phyloP scores from a whole-genome alignment of 129 eudicot species.

The Escallonia rubra region DNA sequence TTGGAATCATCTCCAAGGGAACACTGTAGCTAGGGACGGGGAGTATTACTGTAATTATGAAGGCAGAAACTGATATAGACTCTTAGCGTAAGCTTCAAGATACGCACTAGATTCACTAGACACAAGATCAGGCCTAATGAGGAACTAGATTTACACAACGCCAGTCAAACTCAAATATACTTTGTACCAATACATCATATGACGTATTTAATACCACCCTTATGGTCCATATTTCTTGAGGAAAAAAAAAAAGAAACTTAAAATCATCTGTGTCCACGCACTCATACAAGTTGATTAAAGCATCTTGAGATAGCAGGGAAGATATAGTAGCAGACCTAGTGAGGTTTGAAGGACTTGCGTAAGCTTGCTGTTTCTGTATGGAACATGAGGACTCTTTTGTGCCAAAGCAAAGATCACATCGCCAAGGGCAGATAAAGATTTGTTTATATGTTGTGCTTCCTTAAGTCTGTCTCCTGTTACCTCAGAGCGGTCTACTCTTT shows the following conservation, averaged over 20 bases:
- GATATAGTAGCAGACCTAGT: constrained; percentile 42
- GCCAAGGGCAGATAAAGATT: constrained; percentile 94
- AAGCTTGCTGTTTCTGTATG: constrained; percentile 97
- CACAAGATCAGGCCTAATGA: too few species aligned
- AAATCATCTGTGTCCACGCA: neutral
- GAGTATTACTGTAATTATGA: too few species aligned
- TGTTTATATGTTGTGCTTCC: constrained; percentile 97
- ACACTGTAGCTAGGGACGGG: too few species aligned
- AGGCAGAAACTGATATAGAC: too few species aligned
- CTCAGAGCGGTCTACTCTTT: constrained; percentile 88
- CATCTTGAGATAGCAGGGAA: neutral
- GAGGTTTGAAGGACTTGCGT: constrained; percentile 97
- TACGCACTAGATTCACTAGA: too few species aligned
- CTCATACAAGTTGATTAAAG: neutral
- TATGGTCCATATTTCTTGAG: too few species aligned
- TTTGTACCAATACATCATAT: too few species aligned
- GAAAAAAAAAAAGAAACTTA: neutral
- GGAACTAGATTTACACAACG: too few species aligned
- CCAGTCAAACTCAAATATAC: too few species aligned
- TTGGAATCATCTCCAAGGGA: neutral
- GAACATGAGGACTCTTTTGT: constrained; percentile 75
- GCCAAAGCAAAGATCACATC: constrained; percentile 84
- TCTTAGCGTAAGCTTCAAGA: too few species aligned
- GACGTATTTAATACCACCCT: too few species aligned
- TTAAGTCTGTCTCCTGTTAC: constrained; percentile 83